These are phyloP conservation scores for Caryopteris hybrid DNA, from an alignment of 305 asterid species.

Conservation along the genomic window DNA sequence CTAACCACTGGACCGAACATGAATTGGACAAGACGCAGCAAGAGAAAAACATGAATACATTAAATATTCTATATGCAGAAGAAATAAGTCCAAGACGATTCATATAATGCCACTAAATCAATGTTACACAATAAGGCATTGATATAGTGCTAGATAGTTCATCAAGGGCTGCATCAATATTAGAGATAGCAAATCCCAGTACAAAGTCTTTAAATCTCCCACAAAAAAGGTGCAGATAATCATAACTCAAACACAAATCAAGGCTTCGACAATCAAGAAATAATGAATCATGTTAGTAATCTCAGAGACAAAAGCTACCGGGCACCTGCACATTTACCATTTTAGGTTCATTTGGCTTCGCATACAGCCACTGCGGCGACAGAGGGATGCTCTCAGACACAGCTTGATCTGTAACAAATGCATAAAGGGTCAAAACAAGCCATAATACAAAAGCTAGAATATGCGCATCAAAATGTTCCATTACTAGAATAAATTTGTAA, in stretches of 20 bases:
- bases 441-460: not conserved
- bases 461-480: conserved; percentile 8
- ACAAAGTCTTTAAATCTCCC: not conserved
- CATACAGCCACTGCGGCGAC: conserved; percentile 97
- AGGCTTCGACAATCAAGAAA: not conserved
- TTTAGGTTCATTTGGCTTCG: conserved; percentile 76
- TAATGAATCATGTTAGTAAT: not conserved
- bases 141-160: not conserved
- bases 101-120: not conserved
- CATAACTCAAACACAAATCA: not conserved
- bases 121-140: not conserved
- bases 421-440: conserved; percentile 2
- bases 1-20: not conserved
- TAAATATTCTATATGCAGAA: not conserved
- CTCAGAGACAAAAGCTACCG: not conserved
- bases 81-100: not conserved
- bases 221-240: not conserved
- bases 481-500: conserved; percentile 1
- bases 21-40: not conserved
- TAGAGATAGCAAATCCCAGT: not conserved
- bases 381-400: conserved; percentile 77
- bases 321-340: conserved; percentile 36
- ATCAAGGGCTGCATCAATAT: not conserved
- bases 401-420: conserved; percentile 59
- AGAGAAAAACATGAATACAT: not conserved